phyloP scores from a whole-genome alignment of 495 filamentous ascomycete species.

The Penicillium roqueforti region DNA sequence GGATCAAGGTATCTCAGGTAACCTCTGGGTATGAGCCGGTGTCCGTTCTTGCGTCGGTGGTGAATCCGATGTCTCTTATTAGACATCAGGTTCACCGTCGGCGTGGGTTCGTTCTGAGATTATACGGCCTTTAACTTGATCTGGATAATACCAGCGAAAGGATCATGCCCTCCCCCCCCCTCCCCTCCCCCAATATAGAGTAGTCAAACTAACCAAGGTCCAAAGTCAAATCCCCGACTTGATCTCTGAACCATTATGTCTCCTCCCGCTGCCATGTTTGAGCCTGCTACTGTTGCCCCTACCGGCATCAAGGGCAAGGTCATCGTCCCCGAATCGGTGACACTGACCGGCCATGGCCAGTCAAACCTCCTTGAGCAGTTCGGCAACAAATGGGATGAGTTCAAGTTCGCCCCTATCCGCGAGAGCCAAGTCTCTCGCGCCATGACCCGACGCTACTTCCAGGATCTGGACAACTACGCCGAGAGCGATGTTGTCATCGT shows the following conservation, averaged over 20 bases:
- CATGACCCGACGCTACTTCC: slow-evolving; percentile 89
- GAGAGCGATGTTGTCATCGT: slow-evolving; percentile 91
- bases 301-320: slow-evolving; percentile 48
- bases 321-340: slow-evolving; percentile 35
- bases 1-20: slow-evolving; percentile 64
- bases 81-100: slow-evolving; percentile 10
- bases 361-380: slow-evolving; percentile 58
- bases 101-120: slow-evolving; percentile 73
- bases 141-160: slow-evolving; percentile 99
- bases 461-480: slow-evolving; percentile 81
- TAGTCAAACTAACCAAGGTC: slow-evolving; percentile 31
- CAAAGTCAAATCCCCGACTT: slow-evolving; percentile 38
- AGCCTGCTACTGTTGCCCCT: slow-evolving; percentile 34
- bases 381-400: slow-evolving; percentile 67
- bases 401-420: slow-evolving; percentile 79
- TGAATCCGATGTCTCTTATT: slow-evolving; percentile 4
- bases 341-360: slow-evolving; percentile 34
- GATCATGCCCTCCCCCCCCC: slow-evolving; percentile 70
- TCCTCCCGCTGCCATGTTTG: slow-evolving; percentile 61
- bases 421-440: slow-evolving; percentile 87
- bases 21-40: slow-evolving; percentile 61
- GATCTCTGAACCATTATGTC: slow-evolving; percentile 58
- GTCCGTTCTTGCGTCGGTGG: slow-evolving; percentile 47
- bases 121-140: slow-evolving; percentile 95
- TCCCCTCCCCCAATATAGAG: slow-evolving; percentile 25